Conservation (phyloP, 2,329 filamentous ascomycete genomes). For the Verticillium klebahnii region DNA sequence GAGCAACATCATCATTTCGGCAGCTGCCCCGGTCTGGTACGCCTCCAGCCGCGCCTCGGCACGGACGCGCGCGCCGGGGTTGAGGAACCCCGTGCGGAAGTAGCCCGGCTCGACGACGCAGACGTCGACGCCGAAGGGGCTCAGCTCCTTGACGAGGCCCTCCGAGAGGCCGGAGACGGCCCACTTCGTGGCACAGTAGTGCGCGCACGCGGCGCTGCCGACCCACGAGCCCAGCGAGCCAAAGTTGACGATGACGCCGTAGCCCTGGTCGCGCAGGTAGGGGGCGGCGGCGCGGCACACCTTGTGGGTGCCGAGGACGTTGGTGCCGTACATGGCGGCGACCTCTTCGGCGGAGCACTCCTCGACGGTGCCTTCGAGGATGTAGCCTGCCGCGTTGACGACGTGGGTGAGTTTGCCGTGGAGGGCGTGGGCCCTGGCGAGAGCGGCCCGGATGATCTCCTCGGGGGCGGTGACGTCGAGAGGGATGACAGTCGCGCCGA, state of each 20-base stretch:
- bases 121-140: slow-evolving; percentile 38
- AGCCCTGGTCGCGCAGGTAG: slow-evolving; percentile 33
- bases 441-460: slow-evolving; percentile 15
- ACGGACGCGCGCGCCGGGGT: slow-evolving; percentile 22
- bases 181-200: slow-evolving; percentile 41
- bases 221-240: slow-evolving; percentile 42
- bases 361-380: slow-evolving; percentile 36
- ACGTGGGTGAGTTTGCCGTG: slow-evolving; percentile 40
- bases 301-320: slow-evolving; percentile 48
- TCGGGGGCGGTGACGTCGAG: slow-evolving; percentile 43
- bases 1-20: slow-evolving; percentile 22
- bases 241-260: slow-evolving; percentile 36
- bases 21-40: slow-evolving; percentile 25
- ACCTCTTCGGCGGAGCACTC: slow-evolving; percentile 32
- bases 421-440: slow-evolving; percentile 5
- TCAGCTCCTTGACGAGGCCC: slow-evolving; percentile 36
- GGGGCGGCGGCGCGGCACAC: slow-evolving; percentile 43
- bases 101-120: slow-evolving; percentile 45
- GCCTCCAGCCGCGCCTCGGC: slow-evolving; percentile 24
- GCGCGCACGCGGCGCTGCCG: slow-evolving; percentile 29
- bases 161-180: slow-evolving; percentile 40
- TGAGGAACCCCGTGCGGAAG: slow-evolving; percentile 47
- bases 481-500: slow-evolving; percentile 35
- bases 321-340: slow-evolving; percentile 40
- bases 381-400: slow-evolving; percentile 42